phyloP scores from a whole-genome alignment of 2,329 filamentous ascomycete species.

The Neophaeococcomyces aloes region DNA sequence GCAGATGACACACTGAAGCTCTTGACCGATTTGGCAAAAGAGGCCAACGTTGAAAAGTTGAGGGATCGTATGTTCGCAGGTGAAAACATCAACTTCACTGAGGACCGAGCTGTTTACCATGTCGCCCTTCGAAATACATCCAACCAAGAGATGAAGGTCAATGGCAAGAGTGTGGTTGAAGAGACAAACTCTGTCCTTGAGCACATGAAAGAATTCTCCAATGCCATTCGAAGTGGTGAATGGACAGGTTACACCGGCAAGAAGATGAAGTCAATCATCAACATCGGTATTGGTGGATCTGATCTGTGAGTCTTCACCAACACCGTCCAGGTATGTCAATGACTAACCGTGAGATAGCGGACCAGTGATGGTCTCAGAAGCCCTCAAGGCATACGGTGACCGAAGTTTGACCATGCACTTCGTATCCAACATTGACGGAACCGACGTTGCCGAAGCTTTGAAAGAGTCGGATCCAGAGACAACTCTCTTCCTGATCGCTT shows the following conservation, averaged over 20 bases:
- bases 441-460: slow-evolving; percentile 90
- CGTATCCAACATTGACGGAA: slow-evolving; percentile 98
- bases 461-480: slow-evolving; percentile 86
- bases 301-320: slow-evolving; percentile 62
- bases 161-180: slow-evolving; percentile 87
- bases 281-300: slow-evolving; percentile 95
- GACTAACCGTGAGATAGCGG: slow-evolving; percentile 48
- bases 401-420: slow-evolving; percentile 85
- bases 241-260: slow-evolving; percentile 98
- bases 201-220: slow-evolving; percentile 97
- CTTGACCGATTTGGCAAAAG: slow-evolving; percentile 79
- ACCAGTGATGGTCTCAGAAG: slow-evolving; percentile 97
- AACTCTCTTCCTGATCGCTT: slow-evolving; percentile 95
- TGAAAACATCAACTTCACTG: slow-evolving; percentile 99
- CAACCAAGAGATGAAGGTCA: slow-evolving; percentile 71
- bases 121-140: slow-evolving; percentile 82
- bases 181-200: slow-evolving; percentile 83
- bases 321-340: background rate
- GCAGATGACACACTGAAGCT: slow-evolving; percentile 83
- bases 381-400: slow-evolving; percentile 87
- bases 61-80: slow-evolving; percentile 96
- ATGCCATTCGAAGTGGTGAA: slow-evolving; percentile 83
- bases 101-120: slow-evolving; percentile 92
- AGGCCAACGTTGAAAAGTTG: slow-evolving; percentile 83
- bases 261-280: slow-evolving; percentile 92